Base-by-base conservation (phyloP, 73 alveolate genomes). In the Blepharisma stoltei region DNA sequence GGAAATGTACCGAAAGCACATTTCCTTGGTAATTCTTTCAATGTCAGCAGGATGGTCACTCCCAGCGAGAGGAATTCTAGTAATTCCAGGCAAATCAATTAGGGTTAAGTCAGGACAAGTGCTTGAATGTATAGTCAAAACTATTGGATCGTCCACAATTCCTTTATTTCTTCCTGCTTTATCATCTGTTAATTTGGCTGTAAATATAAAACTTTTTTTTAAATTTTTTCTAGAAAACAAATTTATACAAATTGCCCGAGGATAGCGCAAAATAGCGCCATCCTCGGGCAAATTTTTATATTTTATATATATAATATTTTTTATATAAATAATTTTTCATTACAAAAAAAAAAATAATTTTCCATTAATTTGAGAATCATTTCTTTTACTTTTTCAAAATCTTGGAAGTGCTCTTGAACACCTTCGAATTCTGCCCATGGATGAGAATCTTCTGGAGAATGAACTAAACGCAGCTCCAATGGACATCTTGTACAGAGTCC, bases 21-120 rank as follows among this genome's bases (percentile, higher is more conserved):
- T 73, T 47, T 86, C 92, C 76, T 89, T 82, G 32, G 89, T 86
- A 60, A 83, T 83, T 23, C 83, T 88, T 77, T 95, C 97, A 32
- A 96, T 94, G 88, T 94, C 98, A n/a, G 71, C 71, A 14, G 98
- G 98, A 73, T 97, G 94, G 73, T 91, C 98, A 21, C 82, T 25
- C 4, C 88, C 90, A 14, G 94, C 98, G 4, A 90, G 89, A 0
- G 98, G 99, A 49, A 85, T 88, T 87, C 88, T 94, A 25, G 98
- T 86, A 11, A 96, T 86, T 43, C 99, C 99, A 11, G 99, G 99
- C 52, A 96, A 87, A 90, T 97, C 99, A 48, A 97, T 95, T 60
- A 97, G 83, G 18, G 98, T 89, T 49, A 97, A 84, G 83, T 96
- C 97, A 53, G 94, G 96, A 43, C 94, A 97, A 27, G 89, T 73